Base-by-base conservation (phyloP, 352 stramenopile species). In the Globisporangium megalacanthum region DNA sequence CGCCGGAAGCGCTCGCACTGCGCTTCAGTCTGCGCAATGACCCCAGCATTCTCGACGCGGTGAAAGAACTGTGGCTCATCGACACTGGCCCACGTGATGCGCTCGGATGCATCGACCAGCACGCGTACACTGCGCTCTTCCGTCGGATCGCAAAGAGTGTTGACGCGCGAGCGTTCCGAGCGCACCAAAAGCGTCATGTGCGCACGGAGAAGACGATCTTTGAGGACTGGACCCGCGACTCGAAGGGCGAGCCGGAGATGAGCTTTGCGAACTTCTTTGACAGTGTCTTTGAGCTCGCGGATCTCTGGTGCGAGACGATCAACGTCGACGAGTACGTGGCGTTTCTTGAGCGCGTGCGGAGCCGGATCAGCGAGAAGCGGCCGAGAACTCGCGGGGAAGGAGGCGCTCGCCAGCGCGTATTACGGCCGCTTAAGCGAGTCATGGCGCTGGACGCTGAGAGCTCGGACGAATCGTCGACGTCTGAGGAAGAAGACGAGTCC, bases 231-330 rank as follows among this genome's bases (percentile, higher is more conserved):
- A 62, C 68, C 35, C 75, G 73, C 19, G 81, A 92, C 59, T 77
- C 69, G 9, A 76, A 81, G 22, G 79, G 73, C 29, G 73, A 89
- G 47, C 0, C 52, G 0, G 54, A 62, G n/a, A 86, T 92, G 77
- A 73, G 75, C 29, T 86, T 88, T 48, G 68, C 72, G 11, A 77
- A 66, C 36, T 92, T 89, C 58, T 88, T 89, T 15, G 75, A 92
- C 46, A 84, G 73, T 45, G 72, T 86, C 4, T 91, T 91, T 36
- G 81, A 91, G 50, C 59, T 91, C 9, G 77, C 72, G 0, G 79
- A 92, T 64, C 62, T 89, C 19, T 92, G 79, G 79, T 89, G 77
- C 56, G 79, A 89, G 51, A 83, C 71, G 7, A 89, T 83, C 47
- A 67, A 92, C 29, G 77, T 62, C 9, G 66, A 77, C 4, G 81